Percentiles rank a stretch among this genome's conserved stretches.
These are phyloP conservation scores for Neurospora africana DNA, from an alignment of 495 filamentous ascomycete genomes.

Conservation along the genomic window DNA sequence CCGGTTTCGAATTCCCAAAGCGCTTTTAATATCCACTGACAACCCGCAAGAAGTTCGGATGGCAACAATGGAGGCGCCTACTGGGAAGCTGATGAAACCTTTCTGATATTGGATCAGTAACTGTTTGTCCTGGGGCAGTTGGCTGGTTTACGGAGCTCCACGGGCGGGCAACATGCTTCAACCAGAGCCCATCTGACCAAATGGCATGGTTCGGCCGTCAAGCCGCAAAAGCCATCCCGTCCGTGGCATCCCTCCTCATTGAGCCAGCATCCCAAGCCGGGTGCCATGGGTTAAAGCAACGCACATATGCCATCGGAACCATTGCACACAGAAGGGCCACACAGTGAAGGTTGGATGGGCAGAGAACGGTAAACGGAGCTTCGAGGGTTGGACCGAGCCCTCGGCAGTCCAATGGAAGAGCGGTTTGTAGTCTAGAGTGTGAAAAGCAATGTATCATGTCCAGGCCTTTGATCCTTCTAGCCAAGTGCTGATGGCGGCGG, in stretches of 20 bases:
- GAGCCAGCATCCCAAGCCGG: not conserved
- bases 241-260: not conserved
- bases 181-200: not conserved
- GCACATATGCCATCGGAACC: not conserved
- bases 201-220: not conserved
- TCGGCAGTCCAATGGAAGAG: not conserved
- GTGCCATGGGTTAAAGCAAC: not conserved
- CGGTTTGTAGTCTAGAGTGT: not conserved
- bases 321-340: not conserved
- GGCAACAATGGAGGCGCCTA: not conserved
- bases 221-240: not conserved
- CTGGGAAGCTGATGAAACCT: not conserved
- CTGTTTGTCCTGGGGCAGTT: not conserved
- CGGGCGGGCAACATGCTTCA: not conserved
- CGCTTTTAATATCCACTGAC: not conserved
- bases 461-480: not conserved
- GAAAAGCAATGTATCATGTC: not conserved
- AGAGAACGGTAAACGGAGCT: not conserved
- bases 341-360: not conserved
- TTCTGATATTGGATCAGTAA: not conserved
- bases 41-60: not conserved
- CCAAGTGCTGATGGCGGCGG: not conserved
- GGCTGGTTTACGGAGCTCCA: not conserved
- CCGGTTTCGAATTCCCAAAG: not conserved
- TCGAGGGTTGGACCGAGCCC: not conserved